phyloP scores from a whole-genome alignment of 106 monocot genomes.

The Acorus gramineus region DNA sequence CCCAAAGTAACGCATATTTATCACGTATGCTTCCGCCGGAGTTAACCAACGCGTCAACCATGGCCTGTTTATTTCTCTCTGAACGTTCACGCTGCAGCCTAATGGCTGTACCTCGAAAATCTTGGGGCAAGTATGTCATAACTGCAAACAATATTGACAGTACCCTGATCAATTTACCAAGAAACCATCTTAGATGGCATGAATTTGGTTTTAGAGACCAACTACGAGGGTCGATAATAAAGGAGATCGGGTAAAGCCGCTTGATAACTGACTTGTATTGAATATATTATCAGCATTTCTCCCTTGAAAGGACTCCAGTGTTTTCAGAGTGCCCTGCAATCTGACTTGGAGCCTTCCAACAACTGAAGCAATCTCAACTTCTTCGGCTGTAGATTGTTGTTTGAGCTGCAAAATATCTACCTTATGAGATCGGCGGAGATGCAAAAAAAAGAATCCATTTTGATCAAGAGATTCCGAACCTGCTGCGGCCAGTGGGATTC shows the following conservation, averaged over 20 bases:
- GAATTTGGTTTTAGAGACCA: not conserved
- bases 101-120: conserved; percentile 86
- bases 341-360: conserved; percentile 33
- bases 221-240: not conserved
- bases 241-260: not conserved
- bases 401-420: conserved; percentile 30
- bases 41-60: conserved; percentile 75
- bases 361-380: conserved; percentile 23
- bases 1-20: conserved; percentile 82
- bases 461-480: not conserved
- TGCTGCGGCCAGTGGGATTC: conserved; percentile 62
- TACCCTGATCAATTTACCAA: conserved; percentile 8
- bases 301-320: conserved; percentile 45
- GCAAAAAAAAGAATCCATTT: not conserved
- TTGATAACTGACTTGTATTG: conserved; percentile 47
- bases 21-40: conserved; percentile 87
- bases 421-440: not conserved
- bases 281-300: conserved; percentile 79
- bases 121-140: conserved; percentile 99
- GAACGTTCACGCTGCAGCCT: conserved; percentile 89
- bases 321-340: conserved; percentile 35
- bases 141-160: conserved; percentile 64
- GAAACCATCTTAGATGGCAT: conserved; percentile 9
- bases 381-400: conserved; percentile 30
- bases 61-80: conserved; percentile 84